Conservation (phyloP, 768 basidiomycete genomes). For the Mrakia frigida region DNA sequence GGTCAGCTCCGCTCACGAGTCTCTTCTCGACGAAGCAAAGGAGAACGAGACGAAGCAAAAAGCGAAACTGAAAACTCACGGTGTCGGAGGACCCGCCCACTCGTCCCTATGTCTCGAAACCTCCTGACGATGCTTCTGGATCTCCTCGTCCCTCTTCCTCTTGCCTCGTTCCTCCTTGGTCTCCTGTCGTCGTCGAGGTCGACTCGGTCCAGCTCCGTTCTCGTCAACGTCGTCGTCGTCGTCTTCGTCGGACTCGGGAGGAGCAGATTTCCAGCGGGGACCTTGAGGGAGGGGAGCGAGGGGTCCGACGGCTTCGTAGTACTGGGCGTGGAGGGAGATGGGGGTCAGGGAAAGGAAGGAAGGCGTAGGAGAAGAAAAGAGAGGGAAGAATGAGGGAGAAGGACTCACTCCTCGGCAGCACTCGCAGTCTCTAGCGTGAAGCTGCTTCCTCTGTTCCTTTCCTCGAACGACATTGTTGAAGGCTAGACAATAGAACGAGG, state of each 20-base stretch:
- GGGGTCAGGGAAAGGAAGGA: conserved; percentile 20
- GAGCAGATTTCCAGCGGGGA: conserved; percentile 70
- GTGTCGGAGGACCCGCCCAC: conserved; percentile 67
- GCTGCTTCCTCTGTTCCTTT: conserved; percentile 57
- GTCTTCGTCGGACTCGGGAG: conserved; percentile 21
- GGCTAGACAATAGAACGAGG: background rate
- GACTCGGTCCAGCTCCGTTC: conserved; percentile 6
- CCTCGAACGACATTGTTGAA: conserved; percentile 72
- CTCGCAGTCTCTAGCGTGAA: conserved; percentile 76
- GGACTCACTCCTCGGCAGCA: conserved; percentile 66
- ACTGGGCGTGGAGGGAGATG: conserved; percentile 49
- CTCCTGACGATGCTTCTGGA: conserved; percentile 38
- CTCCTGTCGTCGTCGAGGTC: background rate
- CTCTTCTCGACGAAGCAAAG: too few relatives aligned
- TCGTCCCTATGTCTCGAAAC: conserved; percentile 44
- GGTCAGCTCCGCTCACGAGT: background rate
- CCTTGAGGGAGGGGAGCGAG: conserved; percentile 60
- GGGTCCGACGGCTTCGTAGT: conserved; percentile 70
- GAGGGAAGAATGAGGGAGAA: background rate
- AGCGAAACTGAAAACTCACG: conserved; percentile 84
- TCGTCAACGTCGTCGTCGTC: background rate
- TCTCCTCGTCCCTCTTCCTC: conserved; percentile 35
- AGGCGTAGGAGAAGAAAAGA: background rate
- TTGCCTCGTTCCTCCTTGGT: background rate
- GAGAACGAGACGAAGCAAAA: conserved; percentile 47